Conservation (phyloP, 306 rosid genomes). For the Lotus japonicus region DNA sequence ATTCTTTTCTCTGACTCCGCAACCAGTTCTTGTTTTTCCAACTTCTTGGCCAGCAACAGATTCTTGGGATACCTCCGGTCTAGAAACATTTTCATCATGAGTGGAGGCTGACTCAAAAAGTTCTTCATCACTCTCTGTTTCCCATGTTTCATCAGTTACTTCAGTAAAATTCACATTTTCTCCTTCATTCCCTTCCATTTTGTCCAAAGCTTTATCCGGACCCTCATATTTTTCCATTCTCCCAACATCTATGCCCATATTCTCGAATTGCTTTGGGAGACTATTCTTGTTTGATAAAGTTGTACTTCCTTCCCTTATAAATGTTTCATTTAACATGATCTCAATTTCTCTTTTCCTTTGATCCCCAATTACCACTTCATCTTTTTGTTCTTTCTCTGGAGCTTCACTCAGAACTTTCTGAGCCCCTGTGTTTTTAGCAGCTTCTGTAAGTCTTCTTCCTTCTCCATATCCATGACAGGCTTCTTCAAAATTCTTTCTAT, state of each 20-base stretch:
- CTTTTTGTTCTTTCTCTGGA: constrained; percentile 18
- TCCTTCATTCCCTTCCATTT: constrained; percentile 7
- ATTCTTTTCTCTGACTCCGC: constrained; percentile 15
- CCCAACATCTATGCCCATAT: constrained; percentile 15
- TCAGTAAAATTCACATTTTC: constrained; percentile 8
- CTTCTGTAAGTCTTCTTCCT: constrained; percentile 18
- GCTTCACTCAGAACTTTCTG: constrained; percentile 15
- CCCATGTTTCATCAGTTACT: constrained; percentile 22
- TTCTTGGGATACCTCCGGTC: constrained; percentile 24
- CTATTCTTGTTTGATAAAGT: constrained; percentile 19
- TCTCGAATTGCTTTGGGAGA: constrained; percentile 15
- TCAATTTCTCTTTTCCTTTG: constrained; percentile 22
- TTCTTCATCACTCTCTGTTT: constrained; percentile 22
- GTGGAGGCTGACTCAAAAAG: constrained; percentile 14
- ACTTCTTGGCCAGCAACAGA: constrained; percentile 23
- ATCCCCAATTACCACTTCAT: constrained; percentile 9
- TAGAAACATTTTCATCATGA: constrained; percentile 24
- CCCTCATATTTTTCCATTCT: constrained; percentile 7
- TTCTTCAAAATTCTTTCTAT: constrained; percentile 19
- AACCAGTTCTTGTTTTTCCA: constrained; percentile 17
- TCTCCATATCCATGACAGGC: constrained; percentile 24
- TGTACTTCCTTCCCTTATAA: constrained; percentile 25
- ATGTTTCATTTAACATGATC: constrained; percentile 19
- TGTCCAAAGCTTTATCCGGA: constrained; percentile 18
- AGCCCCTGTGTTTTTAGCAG: not conserved